These are phyloP conservation scores for Phtheirospermum japonicum DNA, from an alignment of 257 asterid species.

Conservation along the genomic window DNA sequence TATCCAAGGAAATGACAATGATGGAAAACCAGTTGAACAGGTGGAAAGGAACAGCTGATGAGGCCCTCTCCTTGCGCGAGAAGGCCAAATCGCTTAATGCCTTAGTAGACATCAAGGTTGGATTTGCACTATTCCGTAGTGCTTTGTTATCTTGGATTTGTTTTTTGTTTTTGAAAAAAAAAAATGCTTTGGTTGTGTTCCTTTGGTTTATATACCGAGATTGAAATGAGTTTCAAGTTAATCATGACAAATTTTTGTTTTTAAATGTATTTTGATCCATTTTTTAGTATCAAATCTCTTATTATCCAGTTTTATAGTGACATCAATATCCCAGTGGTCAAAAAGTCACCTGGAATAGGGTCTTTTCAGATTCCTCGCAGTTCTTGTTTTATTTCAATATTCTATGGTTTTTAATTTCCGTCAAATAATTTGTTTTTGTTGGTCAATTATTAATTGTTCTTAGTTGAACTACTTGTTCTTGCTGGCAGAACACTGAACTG, in stretches of 20 bases:
- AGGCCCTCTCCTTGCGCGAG: slow-evolving; percentile 72
- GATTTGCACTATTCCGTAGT: slow-evolving; percentile 14
- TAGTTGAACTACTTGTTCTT: slow-evolving; percentile 27
- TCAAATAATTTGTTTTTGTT: slow-evolving; percentile 12
- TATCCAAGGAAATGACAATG: slow-evolving; percentile 79
- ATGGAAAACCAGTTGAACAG: slow-evolving; percentile 78
- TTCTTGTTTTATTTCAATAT: slow-evolving; percentile 9
- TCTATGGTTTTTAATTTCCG: background rate
- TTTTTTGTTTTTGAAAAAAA: slow-evolving; percentile 19
- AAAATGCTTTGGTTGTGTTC: slow-evolving; percentile 17
- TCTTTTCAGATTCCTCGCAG: slow-evolving; percentile 1
- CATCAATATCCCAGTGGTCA: slow-evolving; percentile 3
- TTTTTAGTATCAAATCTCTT: background rate
- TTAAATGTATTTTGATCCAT: background rate
- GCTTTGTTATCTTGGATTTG: slow-evolving; percentile 23
- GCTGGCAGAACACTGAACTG: slow-evolving; percentile 66
- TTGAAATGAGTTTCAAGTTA: background rate
- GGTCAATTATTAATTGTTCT: slow-evolving; percentile 16
- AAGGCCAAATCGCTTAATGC: slow-evolving; percentile 63
- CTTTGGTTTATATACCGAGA: slow-evolving; percentile 19
- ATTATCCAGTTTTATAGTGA: slow-evolving; percentile 10
- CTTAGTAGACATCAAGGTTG: slow-evolving; percentile 64
- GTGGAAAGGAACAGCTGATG: slow-evolving; percentile 85
- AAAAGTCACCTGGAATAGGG: background rate
- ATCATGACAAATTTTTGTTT: background rate